A percentile compares a stretch with the other conserved stretches of the same genome.
Conservation (phyloP, 2,329 filamentous ascomycete genomes). For the Aspergillus fischeri region DNA sequence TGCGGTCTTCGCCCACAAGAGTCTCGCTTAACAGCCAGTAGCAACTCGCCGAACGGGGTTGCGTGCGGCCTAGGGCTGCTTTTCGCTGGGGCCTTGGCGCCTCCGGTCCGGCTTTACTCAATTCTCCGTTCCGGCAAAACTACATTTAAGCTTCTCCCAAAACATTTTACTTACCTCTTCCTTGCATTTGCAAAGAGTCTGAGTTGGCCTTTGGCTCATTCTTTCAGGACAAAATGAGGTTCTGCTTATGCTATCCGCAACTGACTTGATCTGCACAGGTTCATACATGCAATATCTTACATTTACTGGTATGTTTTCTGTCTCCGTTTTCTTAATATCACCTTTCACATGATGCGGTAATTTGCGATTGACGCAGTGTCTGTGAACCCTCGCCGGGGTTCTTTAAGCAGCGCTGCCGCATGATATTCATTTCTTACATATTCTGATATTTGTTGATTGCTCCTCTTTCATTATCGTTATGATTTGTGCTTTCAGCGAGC, state of each 20-base stretch:
- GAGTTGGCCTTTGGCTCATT: background rate
- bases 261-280: background rate
- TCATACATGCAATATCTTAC: background rate
- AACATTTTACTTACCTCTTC: constrained; percentile 18
- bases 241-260: constrained; percentile 1
- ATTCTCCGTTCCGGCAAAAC: constrained; percentile 23
- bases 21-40: constrained; percentile 41
- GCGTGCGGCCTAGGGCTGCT: constrained; percentile 35
- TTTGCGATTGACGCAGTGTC: constrained; percentile 93
- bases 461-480: constrained; percentile 1
- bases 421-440: constrained; percentile 99
- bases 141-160: constrained; percentile 22
- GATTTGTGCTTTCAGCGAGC: constrained; percentile 3
- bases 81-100: constrained; percentile 11
- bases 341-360: constrained; percentile 78
- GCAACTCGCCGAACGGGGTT: constrained; percentile 13
- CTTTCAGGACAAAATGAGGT: constrained; percentile 18
- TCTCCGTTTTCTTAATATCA: constrained; percentile 7
- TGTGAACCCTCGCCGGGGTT: constrained; percentile 90
- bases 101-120: constrained; percentile 1
- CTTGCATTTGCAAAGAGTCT: constrained; percentile 3
- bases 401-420: constrained; percentile 65
- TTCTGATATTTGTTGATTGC: constrained; percentile 64
- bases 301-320: constrained; percentile 20
- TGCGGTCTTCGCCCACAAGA: constrained; percentile 33